Percentiles rank a stretch among this genome's conserved stretches.
phyloP scores from a whole-genome alignment of 176 grass and related monocot genomes.

The Poa pratensis region DNA sequence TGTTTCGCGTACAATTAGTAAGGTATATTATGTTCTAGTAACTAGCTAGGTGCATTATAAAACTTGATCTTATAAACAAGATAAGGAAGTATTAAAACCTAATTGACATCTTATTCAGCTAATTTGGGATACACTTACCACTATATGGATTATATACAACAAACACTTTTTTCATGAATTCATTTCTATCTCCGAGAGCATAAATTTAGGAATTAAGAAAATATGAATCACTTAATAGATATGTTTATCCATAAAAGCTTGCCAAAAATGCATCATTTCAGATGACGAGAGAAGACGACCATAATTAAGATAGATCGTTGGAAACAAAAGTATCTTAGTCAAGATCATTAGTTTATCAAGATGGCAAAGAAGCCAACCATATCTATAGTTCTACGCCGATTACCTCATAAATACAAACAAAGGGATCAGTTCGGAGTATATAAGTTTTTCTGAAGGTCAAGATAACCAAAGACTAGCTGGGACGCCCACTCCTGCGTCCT shows the following conservation, averaged over 20 bases:
- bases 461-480: background rate
- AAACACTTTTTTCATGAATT: background rate
- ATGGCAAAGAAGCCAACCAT: background rate
- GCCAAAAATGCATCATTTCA: background rate
- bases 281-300: background rate
- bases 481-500: background rate
- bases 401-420: background rate
- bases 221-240: background rate
- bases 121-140: background rate
- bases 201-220: background rate
- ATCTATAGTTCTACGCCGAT: background rate
- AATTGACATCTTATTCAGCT: background rate
- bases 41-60: background rate
- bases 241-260: background rate
- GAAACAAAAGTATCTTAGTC: background rate
- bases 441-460: background rate
- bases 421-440: background rate
- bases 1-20: background rate
- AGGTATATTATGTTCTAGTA: background rate
- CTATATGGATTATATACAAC: background rate
- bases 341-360: background rate
- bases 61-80: constrained; percentile 9
- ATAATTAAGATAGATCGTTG: too few species aligned
- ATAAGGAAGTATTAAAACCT: background rate
- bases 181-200: background rate